Evolutionary conservation across 257 asterid genomes (phyloP).

Genomic region (Penstemon davidsonii): DNA sequence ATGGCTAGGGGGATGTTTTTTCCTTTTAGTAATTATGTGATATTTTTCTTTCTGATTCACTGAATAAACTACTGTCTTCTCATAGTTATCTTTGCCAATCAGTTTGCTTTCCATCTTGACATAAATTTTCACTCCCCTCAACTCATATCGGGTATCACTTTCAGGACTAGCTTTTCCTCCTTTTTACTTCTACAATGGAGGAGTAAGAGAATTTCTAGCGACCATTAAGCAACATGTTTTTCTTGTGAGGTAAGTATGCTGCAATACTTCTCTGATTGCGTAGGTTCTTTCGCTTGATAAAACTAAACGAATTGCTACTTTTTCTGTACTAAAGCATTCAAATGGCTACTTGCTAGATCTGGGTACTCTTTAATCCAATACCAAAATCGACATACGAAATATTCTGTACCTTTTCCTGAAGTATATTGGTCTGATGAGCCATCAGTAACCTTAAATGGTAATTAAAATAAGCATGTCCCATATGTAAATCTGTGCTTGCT

Average conservation of each 20-base stretch:
- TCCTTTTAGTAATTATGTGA: background rate
- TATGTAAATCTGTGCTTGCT: background rate
- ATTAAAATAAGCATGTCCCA: background rate
- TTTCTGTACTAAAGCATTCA: constrained; percentile 3
- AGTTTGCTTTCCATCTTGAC: background rate
- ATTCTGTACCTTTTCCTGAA: background rate
- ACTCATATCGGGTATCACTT: constrained; percentile 25
- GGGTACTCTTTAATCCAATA: background rate
- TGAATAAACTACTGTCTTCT: too few species aligned
- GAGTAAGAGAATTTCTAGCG: constrained; percentile 87
- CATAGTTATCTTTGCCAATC: too few species aligned
- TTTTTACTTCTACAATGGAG: constrained; percentile 94
- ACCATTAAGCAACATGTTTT: constrained; percentile 77
- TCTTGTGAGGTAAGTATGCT: constrained; percentile 78
- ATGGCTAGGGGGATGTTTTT: background rate
- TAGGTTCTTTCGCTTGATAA: background rate
- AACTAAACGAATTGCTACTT: background rate
- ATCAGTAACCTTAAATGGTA: background rate
- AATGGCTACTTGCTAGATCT: background rate
- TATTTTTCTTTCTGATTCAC: background rate
- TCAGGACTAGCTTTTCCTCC: constrained; percentile 96
- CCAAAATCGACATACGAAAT: background rate
- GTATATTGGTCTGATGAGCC: constrained; percentile 8
- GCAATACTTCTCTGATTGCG: constrained; percentile 26
- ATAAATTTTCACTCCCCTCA: constrained; percentile 9